Base-by-base conservation (phyloP, 1,139 yeast species). In the Geotrichum fermentans region DNA sequence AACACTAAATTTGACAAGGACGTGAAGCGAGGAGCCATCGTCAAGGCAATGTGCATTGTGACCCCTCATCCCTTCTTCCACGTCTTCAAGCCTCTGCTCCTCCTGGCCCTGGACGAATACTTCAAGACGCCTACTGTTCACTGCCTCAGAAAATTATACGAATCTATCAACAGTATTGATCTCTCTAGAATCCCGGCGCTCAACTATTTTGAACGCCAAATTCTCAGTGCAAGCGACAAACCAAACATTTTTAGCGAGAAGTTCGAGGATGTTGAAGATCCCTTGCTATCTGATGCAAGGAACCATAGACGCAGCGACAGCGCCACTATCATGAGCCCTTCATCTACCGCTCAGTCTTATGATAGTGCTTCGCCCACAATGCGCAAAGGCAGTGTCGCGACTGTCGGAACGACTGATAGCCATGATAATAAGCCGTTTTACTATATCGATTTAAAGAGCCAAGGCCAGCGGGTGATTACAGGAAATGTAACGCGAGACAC, bases 1-100 rank as follows among this genome's bases (percentile, higher is more conserved):
- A 74, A 72, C 58, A 78, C 80, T 53, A 72, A 72, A 56, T 39
- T 39, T 17, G 73, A 71, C 39, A 61, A 63, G 30, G 60, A 60
- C 13, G 75, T 71, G 36, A 73, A 72, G 57, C 65, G 85, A 55
- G 83, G 83, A 1, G 77, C 82, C 4, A 68, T 71, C 21, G 79
- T 80, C 51, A 78, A 78, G 59, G 72, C 82, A 22, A 65, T 80
- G 55, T 74, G 80, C 18, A 71, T 80, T 26, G 67, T 80, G 17
- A 79, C 85, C 17, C 67, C 68, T 26, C 69, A 74, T 45, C 64
- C 73, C 4, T 78, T 69, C 59, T 77, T 79, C 64, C 80, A 79
- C 57, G 76, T 76, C 51, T 79, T 79, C 63, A 77, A 75, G 60
- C 85, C 86, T 2, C 63, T 80, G 52, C 63, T 80, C 44, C 61